Conservation (phyloP, 2,329 filamentous ascomycete species). For the Aspergillus clavatus region DNA sequence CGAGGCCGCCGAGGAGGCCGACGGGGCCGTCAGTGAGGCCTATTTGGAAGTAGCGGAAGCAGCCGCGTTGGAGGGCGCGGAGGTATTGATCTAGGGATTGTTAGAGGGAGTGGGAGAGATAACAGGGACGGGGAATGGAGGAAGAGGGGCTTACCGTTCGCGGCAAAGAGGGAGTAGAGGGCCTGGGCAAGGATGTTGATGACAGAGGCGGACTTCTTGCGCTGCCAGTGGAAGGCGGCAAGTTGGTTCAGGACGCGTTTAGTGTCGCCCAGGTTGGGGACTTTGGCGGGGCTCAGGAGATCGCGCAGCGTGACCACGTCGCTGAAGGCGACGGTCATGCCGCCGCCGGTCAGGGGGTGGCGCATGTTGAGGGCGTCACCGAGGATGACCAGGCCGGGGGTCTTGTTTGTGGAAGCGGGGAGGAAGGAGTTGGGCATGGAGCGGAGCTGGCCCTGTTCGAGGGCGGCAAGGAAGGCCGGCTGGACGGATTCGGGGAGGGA, state of each 20-base stretch:
- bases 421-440: slow-evolving; percentile 97
- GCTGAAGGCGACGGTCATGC: slow-evolving; percentile 97
- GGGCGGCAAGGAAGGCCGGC: slow-evolving; percentile 68
- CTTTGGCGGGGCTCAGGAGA: slow-evolving; percentile 63
- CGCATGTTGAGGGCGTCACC: slow-evolving; percentile 99
- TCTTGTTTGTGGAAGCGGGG: slow-evolving; percentile 68
- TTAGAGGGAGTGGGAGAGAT: not conserved
- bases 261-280: slow-evolving; percentile 67
- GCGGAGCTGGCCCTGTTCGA: slow-evolving; percentile 73
- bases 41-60: slow-evolving; percentile 84
- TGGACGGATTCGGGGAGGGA: slow-evolving; percentile 67
- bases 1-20: slow-evolving; percentile 74
- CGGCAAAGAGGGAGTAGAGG: slow-evolving; percentile 86
- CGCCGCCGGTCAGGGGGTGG: slow-evolving; percentile 93
- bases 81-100: slow-evolving; percentile 57
- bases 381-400: slow-evolving; percentile 70
- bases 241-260: slow-evolving; percentile 64
- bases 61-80: slow-evolving; percentile 76
- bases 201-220: slow-evolving; percentile 76
- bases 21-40: slow-evolving; percentile 72
- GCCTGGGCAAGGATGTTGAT: slow-evolving; percentile 98
- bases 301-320: slow-evolving; percentile 75
- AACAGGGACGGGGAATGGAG: too few species aligned
- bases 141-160: slow-evolving; percentile 51
- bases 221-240: slow-evolving; percentile 74